phyloP scores from a whole-genome alignment of 2,329 filamentous ascomycete genomes.

The Aspergillus pseudoviridinutans region DNA sequence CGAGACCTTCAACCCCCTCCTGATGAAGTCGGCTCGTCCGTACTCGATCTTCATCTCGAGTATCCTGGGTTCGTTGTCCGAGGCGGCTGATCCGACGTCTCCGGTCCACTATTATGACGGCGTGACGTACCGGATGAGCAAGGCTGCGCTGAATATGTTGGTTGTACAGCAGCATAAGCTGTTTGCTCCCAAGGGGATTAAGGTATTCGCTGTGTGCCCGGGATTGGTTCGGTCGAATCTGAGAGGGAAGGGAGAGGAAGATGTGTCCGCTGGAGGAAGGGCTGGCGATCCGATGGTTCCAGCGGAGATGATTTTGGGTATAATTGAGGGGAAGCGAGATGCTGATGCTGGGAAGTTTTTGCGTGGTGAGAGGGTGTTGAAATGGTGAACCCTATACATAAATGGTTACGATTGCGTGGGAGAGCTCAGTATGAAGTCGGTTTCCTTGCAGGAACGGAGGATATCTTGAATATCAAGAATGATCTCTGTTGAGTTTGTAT shows the following conservation, averaged over 20 bases:
- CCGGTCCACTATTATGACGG: slow-evolving; percentile 25
- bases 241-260: slow-evolving; percentile 16
- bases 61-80: slow-evolving; percentile 31
- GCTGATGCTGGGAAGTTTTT: slow-evolving; percentile 22
- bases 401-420: too few species aligned
- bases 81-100: slow-evolving; percentile 24
- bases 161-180: slow-evolving; percentile 35
- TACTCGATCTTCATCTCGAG: slow-evolving; percentile 41
- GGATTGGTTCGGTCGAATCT: slow-evolving; percentile 28
- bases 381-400: not conserved
- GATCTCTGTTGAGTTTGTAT: too few species aligned
- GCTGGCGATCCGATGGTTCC: slow-evolving; percentile 23
- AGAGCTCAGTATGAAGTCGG: not conserved
- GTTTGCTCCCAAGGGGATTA: slow-evolving; percentile 15
- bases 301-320: slow-evolving; percentile 18
- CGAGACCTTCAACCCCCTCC: slow-evolving; percentile 29
- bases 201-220: slow-evolving; percentile 24
- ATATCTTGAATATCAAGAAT: too few species aligned
- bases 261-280: slow-evolving; percentile 14
- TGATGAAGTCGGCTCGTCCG: slow-evolving; percentile 25
- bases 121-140: slow-evolving; percentile 39
- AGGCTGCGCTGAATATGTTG: slow-evolving; percentile 45
- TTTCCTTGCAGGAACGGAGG: too few species aligned
- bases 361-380: not conserved
- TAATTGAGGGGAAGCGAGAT: slow-evolving; percentile 28